phyloP scores from a whole-genome alignment of 73 alveolate genomes.

The Tetrahymena borealis region DNA sequence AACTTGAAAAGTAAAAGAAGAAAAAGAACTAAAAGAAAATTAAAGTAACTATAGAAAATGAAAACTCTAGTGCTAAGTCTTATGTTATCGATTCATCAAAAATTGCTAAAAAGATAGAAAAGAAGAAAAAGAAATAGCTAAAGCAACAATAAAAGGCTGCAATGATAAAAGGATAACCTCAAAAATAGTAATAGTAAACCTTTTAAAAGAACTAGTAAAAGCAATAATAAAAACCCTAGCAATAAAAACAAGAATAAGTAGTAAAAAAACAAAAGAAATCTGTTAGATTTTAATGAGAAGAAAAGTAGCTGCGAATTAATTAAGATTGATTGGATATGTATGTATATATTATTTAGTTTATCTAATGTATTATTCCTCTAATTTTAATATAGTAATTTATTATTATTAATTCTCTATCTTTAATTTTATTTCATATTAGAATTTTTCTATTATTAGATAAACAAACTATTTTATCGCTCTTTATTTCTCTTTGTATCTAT shows the following conservation, averaged over 20 bases:
- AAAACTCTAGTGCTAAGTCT: not conserved
- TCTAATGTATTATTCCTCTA: too few relatives aligned
- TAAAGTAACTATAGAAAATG: not conserved
- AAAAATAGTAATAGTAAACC: not conserved
- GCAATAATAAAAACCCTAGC: not conserved
- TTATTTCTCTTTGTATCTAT: too few relatives aligned
- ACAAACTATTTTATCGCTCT: too few relatives aligned
- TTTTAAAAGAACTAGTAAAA: not conserved
- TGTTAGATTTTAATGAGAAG: not conserved
- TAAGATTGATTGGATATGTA: not conserved
- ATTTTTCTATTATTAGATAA: too few relatives aligned
- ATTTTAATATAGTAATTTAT: too few relatives aligned
- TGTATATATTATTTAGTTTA: too few relatives aligned
- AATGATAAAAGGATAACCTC: not conserved
- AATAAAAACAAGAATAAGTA: not conserved
- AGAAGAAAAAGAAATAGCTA: not conserved
- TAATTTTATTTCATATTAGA: too few relatives aligned
- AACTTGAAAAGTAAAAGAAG: not conserved
- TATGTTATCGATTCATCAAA: not conserved
- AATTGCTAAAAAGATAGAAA: not conserved
- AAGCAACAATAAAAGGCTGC: not conserved
- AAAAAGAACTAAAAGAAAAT: not conserved
- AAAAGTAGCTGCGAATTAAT: not conserved
- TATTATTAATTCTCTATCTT: too few relatives aligned
- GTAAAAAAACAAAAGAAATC: not conserved